These are phyloP conservation scores for Thermoascus crustaceus DNA, from an alignment of 2,329 filamentous ascomycete genomes.

Conservation along the genomic window DNA sequence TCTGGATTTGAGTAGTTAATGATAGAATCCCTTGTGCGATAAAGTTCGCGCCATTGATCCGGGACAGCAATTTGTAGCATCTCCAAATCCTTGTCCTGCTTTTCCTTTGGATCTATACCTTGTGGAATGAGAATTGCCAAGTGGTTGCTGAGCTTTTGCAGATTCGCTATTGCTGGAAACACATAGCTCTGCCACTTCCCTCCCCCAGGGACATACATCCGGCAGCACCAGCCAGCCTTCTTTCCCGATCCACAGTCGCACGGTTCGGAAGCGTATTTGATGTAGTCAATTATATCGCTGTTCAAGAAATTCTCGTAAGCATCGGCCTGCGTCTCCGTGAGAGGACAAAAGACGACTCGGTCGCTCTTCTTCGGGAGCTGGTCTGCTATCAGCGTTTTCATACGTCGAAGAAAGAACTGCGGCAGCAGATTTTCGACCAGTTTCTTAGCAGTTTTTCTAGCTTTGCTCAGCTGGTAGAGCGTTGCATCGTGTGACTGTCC, in stretches of 20 bases:
- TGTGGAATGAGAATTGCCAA: constrained; percentile 76
- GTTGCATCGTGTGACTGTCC: constrained; percentile 93
- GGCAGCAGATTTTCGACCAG: constrained; percentile 82
- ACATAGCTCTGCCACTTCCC: constrained; percentile 66
- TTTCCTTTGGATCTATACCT: constrained; percentile 56
- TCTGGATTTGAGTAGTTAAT: constrained; percentile 75
- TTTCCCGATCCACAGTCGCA: constrained; percentile 65
- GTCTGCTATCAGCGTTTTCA: constrained; percentile 86
- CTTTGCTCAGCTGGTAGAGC: constrained; percentile 67
- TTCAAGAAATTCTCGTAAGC: constrained; percentile 80
- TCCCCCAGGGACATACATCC: constrained; percentile 51
- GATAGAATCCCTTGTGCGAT: constrained; percentile 67
- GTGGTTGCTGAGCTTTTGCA: constrained; percentile 89
- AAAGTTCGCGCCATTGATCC: constrained; percentile 64
- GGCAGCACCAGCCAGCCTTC: constrained; percentile 76
- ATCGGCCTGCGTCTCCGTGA: constrained; percentile 70
- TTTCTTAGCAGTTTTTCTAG: constrained; percentile 72
- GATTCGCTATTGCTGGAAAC: constrained; percentile 72
- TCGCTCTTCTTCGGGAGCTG: constrained; percentile 94
- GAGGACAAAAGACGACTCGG: constrained; percentile 85
- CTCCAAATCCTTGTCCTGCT: constrained; percentile 68
- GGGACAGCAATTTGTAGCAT: constrained; percentile 69
- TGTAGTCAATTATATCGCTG: constrained; percentile 59
- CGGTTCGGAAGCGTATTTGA: constrained; percentile 57
- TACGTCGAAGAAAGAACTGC: constrained; percentile 79